Base-by-base conservation (phyloP, 1,284 basidiomycete genomes). In the Rhodotorula sp. region DNA sequence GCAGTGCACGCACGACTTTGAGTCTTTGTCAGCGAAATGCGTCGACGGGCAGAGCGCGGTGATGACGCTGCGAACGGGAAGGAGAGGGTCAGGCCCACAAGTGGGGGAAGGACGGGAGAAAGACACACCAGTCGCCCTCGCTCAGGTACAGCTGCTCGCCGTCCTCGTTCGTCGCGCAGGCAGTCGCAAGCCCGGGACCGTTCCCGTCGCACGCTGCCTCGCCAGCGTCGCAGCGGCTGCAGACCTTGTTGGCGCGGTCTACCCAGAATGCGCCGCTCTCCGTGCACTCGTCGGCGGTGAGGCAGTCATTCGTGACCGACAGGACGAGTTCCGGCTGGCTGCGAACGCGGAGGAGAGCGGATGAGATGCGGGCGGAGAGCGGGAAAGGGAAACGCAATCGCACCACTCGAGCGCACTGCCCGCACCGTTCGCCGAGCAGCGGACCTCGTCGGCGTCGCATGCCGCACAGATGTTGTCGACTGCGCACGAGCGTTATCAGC, bases 121-220 rank as follows among this genome's bases (percentile, higher is more conserved):
- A 44, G 15, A 44, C 44, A 32, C 15, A 21, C 29, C 60, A 61
- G 48, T 61, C n/a, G 21, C 60, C 60, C n/a, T n/a, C 10, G 22
- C 17, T 8, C 25, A 61, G 60, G 60, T 51, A 61, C 2, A 61
- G 60, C 46, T 61, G 46, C 9, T 51, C 29, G 60, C 60, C 60
- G 46, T 36, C 34, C n/a, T 25, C 29, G 48, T 61, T 34, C 6
- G 6, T 37, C 19, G 32, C 46, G 25, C 60, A 61, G 25, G 60
- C 60, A 2, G 46, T 50, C 22, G 60, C 60, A 15, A 61, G 36
- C 13, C 46, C 60, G 21, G 15, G 29, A 21, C 60, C 60, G 22
- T 36, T 51, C 6, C 36, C 34, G 10, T 32, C n/a, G 48, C 60
- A 61, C 15, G 60, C 60, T 22, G 48, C 29, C 25, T 61, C 46